These are phyloP conservation scores for Ganoderma sinense DNA, from an alignment of 1,284 basidiomycete genomes.

Conservation along the genomic window DNA sequence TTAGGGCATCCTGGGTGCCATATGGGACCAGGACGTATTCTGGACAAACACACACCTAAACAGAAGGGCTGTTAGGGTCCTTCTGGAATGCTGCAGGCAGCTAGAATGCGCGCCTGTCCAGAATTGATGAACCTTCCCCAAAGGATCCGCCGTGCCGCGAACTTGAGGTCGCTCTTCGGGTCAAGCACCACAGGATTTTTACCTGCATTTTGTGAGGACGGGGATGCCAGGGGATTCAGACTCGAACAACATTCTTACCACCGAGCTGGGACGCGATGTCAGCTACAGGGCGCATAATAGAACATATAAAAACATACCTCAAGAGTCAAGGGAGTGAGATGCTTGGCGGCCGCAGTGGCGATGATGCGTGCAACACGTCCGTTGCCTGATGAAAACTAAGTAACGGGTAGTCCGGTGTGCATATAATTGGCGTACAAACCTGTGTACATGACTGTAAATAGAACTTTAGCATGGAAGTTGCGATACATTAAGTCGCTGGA, in stretches of 20 bases:
- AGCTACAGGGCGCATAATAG: background rate
- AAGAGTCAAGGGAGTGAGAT: slow-evolving; percentile 85
- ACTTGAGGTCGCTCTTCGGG: slow-evolving; percentile 65
- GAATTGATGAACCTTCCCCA: slow-evolving; percentile 84
- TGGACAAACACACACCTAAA: slow-evolving; percentile 62
- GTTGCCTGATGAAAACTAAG: slow-evolving; percentile 41
- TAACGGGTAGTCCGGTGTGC: background rate
- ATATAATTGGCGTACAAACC: slow-evolving; percentile 36
- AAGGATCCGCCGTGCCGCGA: slow-evolving; percentile 68
- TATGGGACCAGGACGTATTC: slow-evolving; percentile 83
- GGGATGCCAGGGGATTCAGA: background rate
- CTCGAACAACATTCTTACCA: slow-evolving; percentile 11
- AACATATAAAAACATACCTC: slow-evolving; percentile 53
- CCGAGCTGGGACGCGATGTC: slow-evolving; percentile 17
- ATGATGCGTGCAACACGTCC: slow-evolving; percentile 84
- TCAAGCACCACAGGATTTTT: slow-evolving; percentile 91
- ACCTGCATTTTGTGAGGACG: slow-evolving; percentile 49
- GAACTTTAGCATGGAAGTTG: background rate
- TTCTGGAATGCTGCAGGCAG: background rate
- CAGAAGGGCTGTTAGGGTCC: background rate
- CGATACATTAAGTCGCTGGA: background rate
- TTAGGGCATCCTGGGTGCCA: slow-evolving; percentile 67
- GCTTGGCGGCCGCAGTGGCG: slow-evolving; percentile 84
- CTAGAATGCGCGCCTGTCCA: slow-evolving; percentile 73
- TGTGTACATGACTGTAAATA: slow-evolving; percentile 61